phyloP scores from a whole-genome alignment of 1,284 basidiomycete species.

The Binderoboletus segoi region DNA sequence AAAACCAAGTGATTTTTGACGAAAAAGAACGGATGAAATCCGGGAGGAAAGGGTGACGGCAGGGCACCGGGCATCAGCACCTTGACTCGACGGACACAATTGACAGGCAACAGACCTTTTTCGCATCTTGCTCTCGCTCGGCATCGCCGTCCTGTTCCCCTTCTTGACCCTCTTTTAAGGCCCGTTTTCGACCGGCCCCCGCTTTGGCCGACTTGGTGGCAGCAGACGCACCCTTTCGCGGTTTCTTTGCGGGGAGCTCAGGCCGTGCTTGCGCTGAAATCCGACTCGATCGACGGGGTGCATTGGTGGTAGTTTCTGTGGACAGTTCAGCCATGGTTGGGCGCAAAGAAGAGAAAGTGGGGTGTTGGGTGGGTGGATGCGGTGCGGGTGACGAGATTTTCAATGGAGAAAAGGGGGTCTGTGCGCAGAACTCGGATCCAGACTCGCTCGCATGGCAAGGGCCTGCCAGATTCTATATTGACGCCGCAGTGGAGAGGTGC shows the following conservation, averaged over 20 bases:
- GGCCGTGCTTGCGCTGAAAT: slow-evolving; percentile 45
- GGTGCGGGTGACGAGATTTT: slow-evolving; percentile 7
- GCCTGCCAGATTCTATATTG: slow-evolving; percentile 21
- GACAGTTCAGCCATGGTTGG: slow-evolving; percentile 20
- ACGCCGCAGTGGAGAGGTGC: slow-evolving; percentile 8
- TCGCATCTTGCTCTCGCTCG: slow-evolving; percentile 24
- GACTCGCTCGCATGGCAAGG: slow-evolving; percentile 20
- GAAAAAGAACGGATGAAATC: no score
- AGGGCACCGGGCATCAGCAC: neutral
- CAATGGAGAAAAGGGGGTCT: no score
- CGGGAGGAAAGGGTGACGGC: no score
- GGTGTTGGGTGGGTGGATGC: neutral
- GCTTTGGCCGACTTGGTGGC: slow-evolving; percentile 27
- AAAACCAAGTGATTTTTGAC: neutral
- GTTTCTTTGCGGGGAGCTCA: slow-evolving; percentile 31
- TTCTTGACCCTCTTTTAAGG: slow-evolving; percentile 26
- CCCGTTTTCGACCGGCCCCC: slow-evolving; percentile 27
- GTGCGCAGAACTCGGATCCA: slow-evolving; percentile 26
- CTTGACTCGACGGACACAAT: neutral
- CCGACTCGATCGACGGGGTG: slow-evolving; percentile 50
- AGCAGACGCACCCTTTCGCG: slow-evolving; percentile 38
- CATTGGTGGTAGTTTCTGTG: neutral
- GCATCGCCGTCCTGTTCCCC: slow-evolving; percentile 14
- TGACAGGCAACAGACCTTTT: slow-evolving; percentile 23
- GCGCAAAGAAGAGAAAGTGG: neutral